Conservation (phyloP, 352 stramenopile species). For the Phytophthora cryptogea region DNA sequence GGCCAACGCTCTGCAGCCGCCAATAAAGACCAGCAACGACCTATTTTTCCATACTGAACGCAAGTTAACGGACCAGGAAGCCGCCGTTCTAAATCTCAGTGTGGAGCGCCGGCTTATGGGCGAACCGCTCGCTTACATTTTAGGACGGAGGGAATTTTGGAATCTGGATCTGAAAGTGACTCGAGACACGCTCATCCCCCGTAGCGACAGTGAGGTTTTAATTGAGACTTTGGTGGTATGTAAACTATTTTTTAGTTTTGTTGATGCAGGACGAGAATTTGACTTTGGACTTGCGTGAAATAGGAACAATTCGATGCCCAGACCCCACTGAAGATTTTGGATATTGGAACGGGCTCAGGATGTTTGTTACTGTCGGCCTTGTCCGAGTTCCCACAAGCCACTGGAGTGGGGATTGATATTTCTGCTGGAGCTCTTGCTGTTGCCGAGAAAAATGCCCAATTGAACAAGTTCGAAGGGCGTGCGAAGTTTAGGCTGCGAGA, state of each 20-base stretch:
- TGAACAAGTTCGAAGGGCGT: constrained; percentile 23
- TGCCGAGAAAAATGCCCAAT: constrained; percentile 53
- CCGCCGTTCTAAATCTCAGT: constrained; percentile 20
- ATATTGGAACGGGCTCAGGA: constrained; percentile 72
- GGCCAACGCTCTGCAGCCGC: constrained; percentile 49
- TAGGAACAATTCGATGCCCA: constrained; percentile 50
- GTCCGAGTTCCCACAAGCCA: constrained; percentile 57
- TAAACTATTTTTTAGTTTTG: neutral
- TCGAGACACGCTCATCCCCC: constrained; percentile 71
- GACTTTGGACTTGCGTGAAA: constrained; percentile 1
- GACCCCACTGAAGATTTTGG: constrained; percentile 52
- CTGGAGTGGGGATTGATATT: constrained; percentile 68
- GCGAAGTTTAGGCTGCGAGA: constrained; percentile 39
- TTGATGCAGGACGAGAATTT: neutral
- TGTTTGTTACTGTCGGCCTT: constrained; percentile 72
- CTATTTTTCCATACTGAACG: constrained; percentile 63
- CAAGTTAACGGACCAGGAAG: constrained; percentile 42
- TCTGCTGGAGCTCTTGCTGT: constrained; percentile 53
- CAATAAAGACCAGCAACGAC: constrained; percentile 48
- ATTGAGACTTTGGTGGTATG: constrained; percentile 71
- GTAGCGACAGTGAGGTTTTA: constrained; percentile 82
- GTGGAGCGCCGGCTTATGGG: constrained; percentile 37
- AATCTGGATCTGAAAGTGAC: constrained; percentile 63
- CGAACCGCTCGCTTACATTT: constrained; percentile 79
- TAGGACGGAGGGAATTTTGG: constrained; percentile 78